Base-by-base conservation (phyloP, 129 eudicot genomes). In the Logfia minima region DNA sequence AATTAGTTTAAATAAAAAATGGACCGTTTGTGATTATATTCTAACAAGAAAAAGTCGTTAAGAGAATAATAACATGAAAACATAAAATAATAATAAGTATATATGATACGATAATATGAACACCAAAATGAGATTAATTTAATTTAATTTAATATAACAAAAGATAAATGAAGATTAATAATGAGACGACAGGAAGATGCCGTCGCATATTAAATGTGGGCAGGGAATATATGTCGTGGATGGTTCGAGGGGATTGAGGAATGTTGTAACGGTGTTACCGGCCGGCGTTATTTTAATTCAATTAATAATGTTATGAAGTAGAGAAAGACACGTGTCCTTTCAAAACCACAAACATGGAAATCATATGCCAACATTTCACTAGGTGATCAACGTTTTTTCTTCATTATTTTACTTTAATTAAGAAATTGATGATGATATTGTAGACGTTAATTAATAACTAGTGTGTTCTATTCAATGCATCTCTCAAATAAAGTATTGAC, bases 231-330 rank as follows among this genome's bases (percentile, higher is more conserved):
- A 81, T 80, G 84, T 80, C 75, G 71, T 74, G 32, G 37, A 31
- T 13, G 29, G 80, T 68, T 81, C 80, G 84, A 76, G 68, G 76
- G 76, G 84, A 74, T 75, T 81, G 66, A 81, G 76, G 80, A 80
- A 80, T 75, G 70, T 81, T 76, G 80, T 48, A 26, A 80, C 75
- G 51, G 75, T 22, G 75, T 78, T 59, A 78, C 61, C 79, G 70
- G 80, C 84, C 84, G 80, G 80, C 80, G 7, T 35, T 18, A 8
- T 39, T 6, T 61, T 58, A 7, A 56, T 2, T 17, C 8, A 7
- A 58, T 6, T 7, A n/a, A n/a, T n/a, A 7, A 55, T 1, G 18
- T 6, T 9, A 26, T 37, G 43, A 26, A 8, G 6, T 58, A 11
- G 0, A 78, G 21, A 41, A 1, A 35, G 70, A 59, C 84, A 80